Base-by-base conservation (phyloP, 1,139 yeast genomes). In the Magnusiomyces fungicola region DNA sequence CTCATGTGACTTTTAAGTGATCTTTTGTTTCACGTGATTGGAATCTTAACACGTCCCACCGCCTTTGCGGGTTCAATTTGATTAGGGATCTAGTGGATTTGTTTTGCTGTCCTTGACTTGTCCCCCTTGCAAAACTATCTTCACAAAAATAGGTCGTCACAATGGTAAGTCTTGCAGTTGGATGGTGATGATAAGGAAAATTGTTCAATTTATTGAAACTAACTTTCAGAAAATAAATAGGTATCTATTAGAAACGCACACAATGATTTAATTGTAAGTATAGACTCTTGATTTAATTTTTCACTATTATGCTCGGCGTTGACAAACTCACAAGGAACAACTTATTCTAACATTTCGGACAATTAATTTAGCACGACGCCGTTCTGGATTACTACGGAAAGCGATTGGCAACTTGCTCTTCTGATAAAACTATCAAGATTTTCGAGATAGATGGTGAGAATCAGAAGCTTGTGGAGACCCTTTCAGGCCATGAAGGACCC, bases 381-480 rank as follows among this genome's bases (percentile, higher is more conserved):
- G 96, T 87, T 50, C 76, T 92, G 63, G 97, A 92, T 67, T 92
- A 90, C 73, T 92, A 92, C 65, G 97, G 98, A 36, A 89, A 88
- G 65, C 76, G 96, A 58, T 75, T 92, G 55, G 98, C 97, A 47
- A 90, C 98, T 2, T 86, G 96, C 64, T 88, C 96, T 9, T 85
- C 96, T 4, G 98, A 92, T 70, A 88, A 88, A 65, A 86, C 96
- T 30, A 86, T 92, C 70, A 89, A 89, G 69, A 81, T 92, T 56
- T 92, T 88, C 64, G 96, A 90, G 58, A 81, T 90, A 49, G 96
- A 88, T 50, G 89, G 92, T 45, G 95, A 88, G 50, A 79, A 75
- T 61, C 66, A 63, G 48, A 81, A 77, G 64, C 73, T 89, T 49
- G 74, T 83, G 30, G 96, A 89, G 58, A 89, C 97, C 1, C 73